phyloP scores from a whole-genome alignment of 2,329 filamentous ascomycete species.

The Diaporthe ampelina region DNA sequence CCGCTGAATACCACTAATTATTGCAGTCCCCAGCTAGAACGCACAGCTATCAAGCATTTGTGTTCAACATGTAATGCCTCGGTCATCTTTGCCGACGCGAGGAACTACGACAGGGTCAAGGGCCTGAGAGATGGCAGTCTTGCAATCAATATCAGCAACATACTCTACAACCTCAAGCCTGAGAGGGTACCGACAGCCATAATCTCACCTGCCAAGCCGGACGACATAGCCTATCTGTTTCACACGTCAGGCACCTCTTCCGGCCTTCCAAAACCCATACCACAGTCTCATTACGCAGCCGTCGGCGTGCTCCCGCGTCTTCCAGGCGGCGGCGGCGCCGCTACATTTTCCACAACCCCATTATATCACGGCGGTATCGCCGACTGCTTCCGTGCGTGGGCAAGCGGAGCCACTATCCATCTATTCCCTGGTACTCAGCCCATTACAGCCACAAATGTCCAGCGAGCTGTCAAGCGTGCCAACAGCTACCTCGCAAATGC shows the following conservation, averaged over 20 bases:
- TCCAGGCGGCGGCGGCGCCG: conserved; percentile 49
- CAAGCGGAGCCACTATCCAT: conserved; percentile 71
- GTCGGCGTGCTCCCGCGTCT: conserved; percentile 68
- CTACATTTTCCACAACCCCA: conserved; percentile 76
- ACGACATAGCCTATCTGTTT: conserved; percentile 68
- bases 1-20: conserved; percentile 36
- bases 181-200: not conserved
- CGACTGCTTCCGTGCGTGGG: conserved; percentile 74
- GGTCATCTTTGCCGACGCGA: conserved; percentile 61
- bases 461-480: conserved; percentile 60
- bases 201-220: not conserved
- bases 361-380: conserved; percentile 76
- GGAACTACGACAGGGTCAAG: conserved; percentile 38
- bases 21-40: conserved; percentile 60
- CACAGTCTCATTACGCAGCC: conserved; percentile 68
- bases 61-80: conserved; percentile 60
- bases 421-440: conserved; percentile 72
- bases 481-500: conserved; percentile 42
- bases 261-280: conserved; percentile 73
- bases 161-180: conserved; percentile 40
- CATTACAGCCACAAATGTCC: conserved; percentile 68
- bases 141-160: conserved; percentile 41
- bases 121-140: conserved; percentile 22
- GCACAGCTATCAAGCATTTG: conserved; percentile 64
- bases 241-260: conserved; percentile 77